Conservation (phyloP, 176 grass and related monocot species). For the Oryza glumipatula region DNA sequence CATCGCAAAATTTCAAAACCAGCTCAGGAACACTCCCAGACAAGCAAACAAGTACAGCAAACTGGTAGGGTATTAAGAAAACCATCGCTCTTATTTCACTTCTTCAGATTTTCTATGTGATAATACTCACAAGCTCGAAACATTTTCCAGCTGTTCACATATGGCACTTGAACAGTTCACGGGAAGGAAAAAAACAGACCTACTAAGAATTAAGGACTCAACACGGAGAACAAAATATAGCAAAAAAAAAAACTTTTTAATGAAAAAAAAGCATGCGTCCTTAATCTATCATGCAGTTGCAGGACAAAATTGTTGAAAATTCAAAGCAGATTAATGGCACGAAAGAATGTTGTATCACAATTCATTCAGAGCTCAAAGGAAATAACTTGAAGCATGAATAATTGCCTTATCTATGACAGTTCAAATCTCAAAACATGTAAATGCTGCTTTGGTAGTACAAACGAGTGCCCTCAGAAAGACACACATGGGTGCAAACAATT, state of each 20-base stretch:
- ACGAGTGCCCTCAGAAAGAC: no score
- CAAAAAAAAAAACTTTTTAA: background rate
- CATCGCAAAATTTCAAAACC: background rate
- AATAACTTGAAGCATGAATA: background rate
- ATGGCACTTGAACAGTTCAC: background rate
- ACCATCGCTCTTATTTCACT: background rate
- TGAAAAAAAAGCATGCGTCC: background rate
- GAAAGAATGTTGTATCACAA: background rate
- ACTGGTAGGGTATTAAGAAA: background rate
- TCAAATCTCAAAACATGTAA: background rate
- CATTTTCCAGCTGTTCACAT: background rate
- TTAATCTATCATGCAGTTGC: background rate
- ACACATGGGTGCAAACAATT: background rate
- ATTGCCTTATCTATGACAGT: background rate
- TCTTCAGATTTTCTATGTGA: background rate
- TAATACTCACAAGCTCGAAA: background rate
- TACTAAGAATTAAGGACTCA: background rate
- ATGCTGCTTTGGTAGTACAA: background rate
- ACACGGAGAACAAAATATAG: background rate
- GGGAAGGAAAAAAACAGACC: background rate
- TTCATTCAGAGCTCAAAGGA: background rate
- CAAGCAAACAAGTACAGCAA: background rate
- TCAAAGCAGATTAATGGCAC: background rate
- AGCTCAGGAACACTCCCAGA: background rate
- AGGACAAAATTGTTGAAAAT: background rate